Evolutionary conservation across 768 basidiomycete species (phyloP).

Genomic region (Suillus spraguei): DNA sequence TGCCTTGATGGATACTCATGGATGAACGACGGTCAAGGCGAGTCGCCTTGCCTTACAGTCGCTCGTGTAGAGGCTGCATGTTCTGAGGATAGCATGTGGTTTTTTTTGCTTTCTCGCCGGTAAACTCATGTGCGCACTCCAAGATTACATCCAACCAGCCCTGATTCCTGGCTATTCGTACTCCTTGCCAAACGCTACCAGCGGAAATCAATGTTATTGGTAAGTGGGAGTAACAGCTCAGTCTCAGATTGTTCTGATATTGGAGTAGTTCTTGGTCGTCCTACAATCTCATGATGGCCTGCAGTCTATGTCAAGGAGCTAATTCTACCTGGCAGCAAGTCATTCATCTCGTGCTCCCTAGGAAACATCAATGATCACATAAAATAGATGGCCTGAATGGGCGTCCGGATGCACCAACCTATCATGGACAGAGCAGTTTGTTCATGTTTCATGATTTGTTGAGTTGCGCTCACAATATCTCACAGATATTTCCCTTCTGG

Average conservation of each 20-base stretch:
- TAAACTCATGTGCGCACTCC: constrained; percentile 5
- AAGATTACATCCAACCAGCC: constrained; percentile 31
- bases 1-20: constrained; percentile 24
- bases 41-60: constrained; percentile 27
- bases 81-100: constrained; percentile 25
- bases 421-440: neutral
- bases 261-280: constrained; percentile 52
- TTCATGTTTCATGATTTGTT: neutral
- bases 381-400: constrained; percentile 26
- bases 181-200: constrained; percentile 24
- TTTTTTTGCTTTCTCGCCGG: neutral
- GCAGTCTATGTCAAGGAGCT: constrained; percentile 49
- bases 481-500: constrained; percentile 41
- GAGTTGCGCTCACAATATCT: neutral
- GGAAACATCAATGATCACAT: too few species aligned
- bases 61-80: constrained; percentile 36
- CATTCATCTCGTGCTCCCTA: neutral
- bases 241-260: neutral
- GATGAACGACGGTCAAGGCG: constrained; percentile 26
- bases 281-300: constrained; percentile 57
- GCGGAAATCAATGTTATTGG: constrained; percentile 34
- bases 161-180: constrained; percentile 22
- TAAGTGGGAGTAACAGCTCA: constrained; percentile 13
- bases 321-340: constrained; percentile 34
- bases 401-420: neutral